phyloP scores from a whole-genome alignment of 257 asterid species.

The Solanum habrochaites region DNA sequence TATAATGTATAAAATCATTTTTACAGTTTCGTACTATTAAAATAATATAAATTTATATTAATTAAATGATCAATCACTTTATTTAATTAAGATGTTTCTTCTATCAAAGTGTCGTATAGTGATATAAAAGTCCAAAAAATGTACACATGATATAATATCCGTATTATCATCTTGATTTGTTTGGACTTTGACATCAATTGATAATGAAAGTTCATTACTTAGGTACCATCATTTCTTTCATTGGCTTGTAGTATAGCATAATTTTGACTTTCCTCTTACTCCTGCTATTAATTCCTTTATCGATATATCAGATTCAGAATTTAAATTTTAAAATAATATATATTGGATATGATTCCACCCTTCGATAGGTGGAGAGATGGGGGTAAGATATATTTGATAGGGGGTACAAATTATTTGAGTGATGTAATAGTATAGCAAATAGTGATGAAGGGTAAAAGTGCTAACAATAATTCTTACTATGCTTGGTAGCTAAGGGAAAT shows the following conservation, averaged over 20 bases:
- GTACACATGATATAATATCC: too few relatives aligned
- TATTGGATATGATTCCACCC: too few relatives aligned
- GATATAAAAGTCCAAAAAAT: too few relatives aligned
- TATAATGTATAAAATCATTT: too few relatives aligned
- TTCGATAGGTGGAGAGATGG: fast-evolving
- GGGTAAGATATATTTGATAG: neutral
- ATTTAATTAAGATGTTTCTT: too few relatives aligned
- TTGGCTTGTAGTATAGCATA: neutral
- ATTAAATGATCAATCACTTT: neutral
- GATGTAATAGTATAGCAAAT: neutral
- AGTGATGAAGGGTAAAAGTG: neutral
- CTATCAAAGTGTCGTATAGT: too few relatives aligned
- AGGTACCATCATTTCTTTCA: neutral
- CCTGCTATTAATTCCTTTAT: neutral
- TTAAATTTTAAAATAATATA: neutral
- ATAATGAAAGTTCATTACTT: neutral
- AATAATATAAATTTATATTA: neutral
- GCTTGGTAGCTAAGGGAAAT: neutral
- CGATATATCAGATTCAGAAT: fast-evolving
- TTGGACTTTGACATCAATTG: neutral
- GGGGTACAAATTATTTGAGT: neutral
- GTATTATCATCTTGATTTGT: too few relatives aligned
- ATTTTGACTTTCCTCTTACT: neutral
- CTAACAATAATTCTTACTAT: neutral
- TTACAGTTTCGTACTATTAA: too few relatives aligned